Evolutionary conservation across 176 grass and related monocot genomes (phyloP).

Genomic region (Oryza glaberrima): DNA sequence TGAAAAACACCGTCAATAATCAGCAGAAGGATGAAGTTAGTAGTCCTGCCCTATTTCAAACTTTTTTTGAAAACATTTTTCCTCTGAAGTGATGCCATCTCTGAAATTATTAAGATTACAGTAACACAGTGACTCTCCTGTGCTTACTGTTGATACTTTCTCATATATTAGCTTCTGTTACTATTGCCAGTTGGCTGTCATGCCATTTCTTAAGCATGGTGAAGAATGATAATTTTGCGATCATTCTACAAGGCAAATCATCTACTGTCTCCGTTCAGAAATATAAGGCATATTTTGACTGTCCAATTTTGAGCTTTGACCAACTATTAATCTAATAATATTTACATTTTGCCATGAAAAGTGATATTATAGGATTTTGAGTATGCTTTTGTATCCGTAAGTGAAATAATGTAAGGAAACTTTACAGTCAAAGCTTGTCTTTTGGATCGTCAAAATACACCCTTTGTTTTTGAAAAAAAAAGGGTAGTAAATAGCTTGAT

Average conservation of each 20-base stretch:
- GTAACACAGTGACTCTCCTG: background rate
- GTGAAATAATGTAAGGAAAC: no score
- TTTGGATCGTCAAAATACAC: no score
- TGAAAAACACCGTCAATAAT: constrained; percentile 75
- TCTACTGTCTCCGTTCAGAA: no score
- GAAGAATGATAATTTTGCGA: constrained; percentile 4
- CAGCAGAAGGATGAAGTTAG: constrained; percentile 61
- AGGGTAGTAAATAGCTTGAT: constrained; percentile 9
- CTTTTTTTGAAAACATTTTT: no score
- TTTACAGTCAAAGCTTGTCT: no score
- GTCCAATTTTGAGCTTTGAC: no score
- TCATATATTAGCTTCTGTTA: constrained; percentile 17
- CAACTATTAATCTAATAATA: no score
- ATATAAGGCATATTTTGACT: no score
- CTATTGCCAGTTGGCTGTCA: background rate
- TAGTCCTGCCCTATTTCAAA: constrained; percentile 29
- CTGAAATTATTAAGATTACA: background rate
- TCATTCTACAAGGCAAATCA: background rate
- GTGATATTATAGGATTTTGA: no score
- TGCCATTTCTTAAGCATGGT: constrained; percentile 12
- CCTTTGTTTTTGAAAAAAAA: no score
- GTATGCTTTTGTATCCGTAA: no score
- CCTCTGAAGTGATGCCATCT: background rate
- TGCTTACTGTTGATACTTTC: background rate
- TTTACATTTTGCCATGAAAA: no score